Evolutionary conservation across 2,329 filamentous ascomycete genomes (phyloP), one percentile per base, ranked within the genome.

Genomic region (Cladobotryum protrusum): DNA sequence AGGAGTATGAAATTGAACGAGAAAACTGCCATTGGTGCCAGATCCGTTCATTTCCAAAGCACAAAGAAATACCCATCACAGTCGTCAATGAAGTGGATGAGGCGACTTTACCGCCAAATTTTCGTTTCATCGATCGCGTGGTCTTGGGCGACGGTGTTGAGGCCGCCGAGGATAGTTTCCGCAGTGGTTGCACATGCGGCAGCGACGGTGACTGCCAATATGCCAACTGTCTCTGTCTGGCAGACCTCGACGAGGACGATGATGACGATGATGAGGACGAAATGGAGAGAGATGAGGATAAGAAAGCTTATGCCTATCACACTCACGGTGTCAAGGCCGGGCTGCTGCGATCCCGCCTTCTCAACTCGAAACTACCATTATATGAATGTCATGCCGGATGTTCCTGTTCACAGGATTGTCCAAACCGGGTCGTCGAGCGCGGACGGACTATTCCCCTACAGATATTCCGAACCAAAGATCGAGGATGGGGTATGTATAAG

Each of bases 321-420:
- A 70, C 72, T 5, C 71, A 71, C 19, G 81, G 81, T 0, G 57
- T 59, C 11, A 76, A 75, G 50, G 72, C 72, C 1, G 80, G 77
- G 0, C 69, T 77, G 15, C 64, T 86, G 41, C 70, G 79, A 15
- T 70, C 72, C 20, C 71, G 72, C 40, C 70, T 79, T 40, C 70
- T 83, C 12, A 58, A 73, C 19, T 81, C 77, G 20, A 73, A 77
- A 36, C 65, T 76, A 33, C 80, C 85, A 0, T 86, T 95, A 50
- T 92, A 91, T 66, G 89, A 95, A 61, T 95, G 89, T 62, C 89
- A 93, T 58, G 70, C 76, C 2, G 78, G 76, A 8, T 95, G 89
- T 66, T 71, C 68, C 3, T 95, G 89, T 58, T 76, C 75, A 2
- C 61, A 65, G 0, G 57, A 70, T 15, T 95, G 89, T 59, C 83